Evolutionary conservation across 768 basidiomycete species (phyloP), one percentile per base, ranked within the genome.

Genomic region (Daedaleopsis nitida): DNA sequence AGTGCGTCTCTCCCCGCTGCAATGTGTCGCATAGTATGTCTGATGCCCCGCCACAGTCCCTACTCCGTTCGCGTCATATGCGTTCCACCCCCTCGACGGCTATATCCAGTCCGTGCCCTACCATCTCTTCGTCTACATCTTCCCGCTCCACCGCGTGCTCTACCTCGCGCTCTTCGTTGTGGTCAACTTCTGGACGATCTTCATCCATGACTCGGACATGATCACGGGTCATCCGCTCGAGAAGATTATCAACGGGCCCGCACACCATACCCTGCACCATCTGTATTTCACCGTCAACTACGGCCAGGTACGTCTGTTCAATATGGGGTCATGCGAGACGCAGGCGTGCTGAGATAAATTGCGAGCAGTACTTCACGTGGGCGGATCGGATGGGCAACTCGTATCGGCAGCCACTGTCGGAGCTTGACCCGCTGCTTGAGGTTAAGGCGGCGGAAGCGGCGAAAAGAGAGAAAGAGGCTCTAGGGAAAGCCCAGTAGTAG

Each of bases 171-270:
- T 98, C 56, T 98, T 98, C 73, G 87, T 94, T 39, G 81, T 91
- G 54, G 92, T 98, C 71, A 98, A 98, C 78, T 83, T 91, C 69
- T 98, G 97, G 97, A 87, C 79, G 62, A 95, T 98, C 73, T 81
- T 97, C 62, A 99, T 99, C 66, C 96, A 99, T 72, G 96, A 99
- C 75, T 96, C 94, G 5, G 97, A 98, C 78, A 98, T 99, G 96
- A 86, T 98, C 70, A 92, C 93, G 27, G 96, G 91, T 3, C 89
- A 93, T 71, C 78, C 87, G 5, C 82, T 97, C 5, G 96, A 98
- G 76, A 87, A 82, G 60, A 76, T 91, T 71, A 95, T 99, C 77
- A 99, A 98, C 75, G 95, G 94, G 17, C 96, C 97, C 3, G 94
- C 96, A 1, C 97, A 99, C 69, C 97, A 99, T 73, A 98, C 96